Base-by-base conservation (phyloP, 306 rosid genomes). In the Potentilla sterilis region DNA sequence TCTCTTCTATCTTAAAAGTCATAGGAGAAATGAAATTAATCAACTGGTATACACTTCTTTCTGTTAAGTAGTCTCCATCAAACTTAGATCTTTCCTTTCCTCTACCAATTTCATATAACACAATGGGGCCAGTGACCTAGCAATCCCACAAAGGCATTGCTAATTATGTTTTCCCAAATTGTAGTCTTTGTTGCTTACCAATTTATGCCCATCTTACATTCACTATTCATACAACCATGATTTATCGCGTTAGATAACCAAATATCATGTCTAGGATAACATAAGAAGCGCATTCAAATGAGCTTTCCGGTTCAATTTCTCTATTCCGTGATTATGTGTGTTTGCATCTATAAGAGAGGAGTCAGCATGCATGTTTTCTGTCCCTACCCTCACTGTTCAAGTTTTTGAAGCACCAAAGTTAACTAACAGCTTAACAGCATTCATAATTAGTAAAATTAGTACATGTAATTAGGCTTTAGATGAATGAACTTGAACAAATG, bases 401-500 rank as follows among this genome's bases (percentile, higher is more conserved):
- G 67, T 10, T 37, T 32, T 37, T 34, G 44, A 16, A 64, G 2
- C 69, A 64, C 2, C 44, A 37, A 7, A 38, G 28, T 37, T 18
- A 18, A 6, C 12, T 35, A 38, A 16, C 22, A 64, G 69, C 6
- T 0, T 63, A 64, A 38, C 47, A 64, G 21, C 41, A 38, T 16
- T 64, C 69, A 64, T 38, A 14, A 64, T 63, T 35, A 8, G 69
- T 18, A 37, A 8, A 9, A 38, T 64, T 38, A 64, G 47, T 64
- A 9, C 69, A 63, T 72, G 58, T 21, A 57, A 22, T 41, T 67
- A 46, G 77, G 73, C 57, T 41, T 22, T 62, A 8, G 42, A 67
- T 78, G 15, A 6, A 61, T 73, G 70, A 72, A 42, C 9, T 47
- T 78, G 48, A 80, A 79, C 73, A 78, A 79, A 85, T 87, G 90